A percentile compares a stretch with the other conserved stretches of the same genome.
Evolutionary conservation across 164 flowering plant species (phyloP).

Genomic region (Kingdonia uniflora): DNA sequence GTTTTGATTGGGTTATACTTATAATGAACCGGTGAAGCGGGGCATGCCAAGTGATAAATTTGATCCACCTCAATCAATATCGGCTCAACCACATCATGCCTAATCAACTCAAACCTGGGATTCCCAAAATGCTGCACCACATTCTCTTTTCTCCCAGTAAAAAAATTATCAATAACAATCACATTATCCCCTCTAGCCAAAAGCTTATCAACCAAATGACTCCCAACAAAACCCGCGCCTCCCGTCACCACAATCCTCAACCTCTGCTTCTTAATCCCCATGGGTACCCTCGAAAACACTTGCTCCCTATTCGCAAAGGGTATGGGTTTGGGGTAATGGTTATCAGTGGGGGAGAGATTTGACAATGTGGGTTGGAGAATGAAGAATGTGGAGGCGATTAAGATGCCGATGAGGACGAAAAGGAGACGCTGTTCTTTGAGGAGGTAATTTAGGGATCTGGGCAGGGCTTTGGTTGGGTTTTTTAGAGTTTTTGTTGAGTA

Average conservation of each 20-base stretch:
- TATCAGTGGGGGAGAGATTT: conserved; percentile 23
- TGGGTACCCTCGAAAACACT: conserved; percentile 43
- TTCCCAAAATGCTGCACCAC: conserved; percentile 73
- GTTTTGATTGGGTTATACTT: conserved; percentile 94
- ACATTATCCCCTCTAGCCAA: conserved; percentile 76
- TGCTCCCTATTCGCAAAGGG: neutral
- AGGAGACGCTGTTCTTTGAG: conserved; percentile 75
- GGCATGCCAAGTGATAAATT: conserved; percentile 94
- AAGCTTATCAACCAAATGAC: conserved; percentile 88
- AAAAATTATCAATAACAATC: conserved; percentile 89
- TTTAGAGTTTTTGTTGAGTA: conserved; percentile 54
- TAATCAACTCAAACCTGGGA: conserved; percentile 80
- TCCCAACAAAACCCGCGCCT: conserved; percentile 94
- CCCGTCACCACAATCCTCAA: conserved; percentile 85
- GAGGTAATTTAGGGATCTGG: conserved; percentile 69
- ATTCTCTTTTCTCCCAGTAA: conserved; percentile 95
- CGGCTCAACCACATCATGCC: conserved; percentile 97
- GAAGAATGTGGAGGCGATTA: conserved; percentile 84
- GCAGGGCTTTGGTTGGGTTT: conserved; percentile 47
- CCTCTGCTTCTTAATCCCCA: conserved; percentile 36
- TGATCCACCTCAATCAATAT: conserved; percentile 94
- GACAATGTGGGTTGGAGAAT: conserved; percentile 60
- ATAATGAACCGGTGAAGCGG: conserved; percentile 96
- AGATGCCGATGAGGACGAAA: conserved; percentile 70
- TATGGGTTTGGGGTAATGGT: conserved; percentile 10